These are phyloP conservation scores for Phalaenopsis aphrodite DNA, from an alignment of 106 monocot species.

Conservation along the genomic window DNA sequence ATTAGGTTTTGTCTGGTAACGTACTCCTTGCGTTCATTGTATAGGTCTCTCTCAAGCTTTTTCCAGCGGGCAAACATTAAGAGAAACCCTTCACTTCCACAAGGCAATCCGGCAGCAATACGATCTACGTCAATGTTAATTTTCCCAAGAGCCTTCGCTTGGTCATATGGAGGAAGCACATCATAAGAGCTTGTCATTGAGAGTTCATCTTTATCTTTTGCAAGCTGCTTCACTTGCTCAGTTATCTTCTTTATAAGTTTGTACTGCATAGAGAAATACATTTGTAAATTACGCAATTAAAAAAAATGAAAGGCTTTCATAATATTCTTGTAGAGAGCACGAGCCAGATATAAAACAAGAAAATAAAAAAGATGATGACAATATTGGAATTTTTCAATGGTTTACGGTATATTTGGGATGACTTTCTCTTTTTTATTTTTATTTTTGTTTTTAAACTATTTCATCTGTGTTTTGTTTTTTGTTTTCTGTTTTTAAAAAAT, in stretches of 20 bases:
- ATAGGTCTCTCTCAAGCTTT: constrained; percentile 91
- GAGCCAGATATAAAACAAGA: neutral
- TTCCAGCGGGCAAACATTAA: constrained; percentile 99
- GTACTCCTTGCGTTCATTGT: constrained; percentile 95
- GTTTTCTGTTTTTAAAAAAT: too few relatives aligned
- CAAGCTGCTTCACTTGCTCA: constrained; percentile 86
- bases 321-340: neutral
- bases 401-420: neutral
- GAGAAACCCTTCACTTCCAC: constrained; percentile 94
- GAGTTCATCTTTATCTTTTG: constrained; percentile 80
- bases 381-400: neutral
- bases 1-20: constrained; percentile 8
- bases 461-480: too few relatives aligned
- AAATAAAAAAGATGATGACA: neutral
- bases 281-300: neutral
- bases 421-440: too few relatives aligned
- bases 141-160: constrained; percentile 90
- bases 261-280: constrained; percentile 24
- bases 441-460: too few relatives aligned
- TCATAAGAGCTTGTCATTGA: constrained; percentile 55
- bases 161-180: constrained; percentile 74
- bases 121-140: constrained; percentile 83
- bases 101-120: constrained; percentile 96
- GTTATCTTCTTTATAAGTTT: constrained; percentile 81
- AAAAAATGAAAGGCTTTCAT: constrained; percentile 1